phyloP scores from a whole-genome alignment of 2,329 filamentous ascomycete species.

The Venturia effusa region DNA sequence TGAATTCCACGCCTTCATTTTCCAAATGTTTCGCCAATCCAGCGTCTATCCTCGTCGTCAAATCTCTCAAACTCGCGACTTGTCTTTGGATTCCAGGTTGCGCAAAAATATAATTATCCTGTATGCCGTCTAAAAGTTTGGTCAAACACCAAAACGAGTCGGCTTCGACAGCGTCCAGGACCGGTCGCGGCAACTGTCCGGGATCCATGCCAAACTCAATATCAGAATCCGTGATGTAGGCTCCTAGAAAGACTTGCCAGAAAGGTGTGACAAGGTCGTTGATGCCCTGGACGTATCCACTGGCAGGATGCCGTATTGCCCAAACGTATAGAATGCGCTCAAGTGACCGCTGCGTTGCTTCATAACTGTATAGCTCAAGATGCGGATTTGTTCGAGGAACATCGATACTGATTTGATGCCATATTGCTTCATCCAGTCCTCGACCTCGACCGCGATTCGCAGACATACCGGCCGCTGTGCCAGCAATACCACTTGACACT shows the following conservation, averaged over 20 bases:
- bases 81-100: slow-evolving; percentile 95
- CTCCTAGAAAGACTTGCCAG: slow-evolving; percentile 91
- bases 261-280: slow-evolving; percentile 97
- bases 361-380: slow-evolving; percentile 87
- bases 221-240: slow-evolving; percentile 88
- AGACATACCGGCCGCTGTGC: slow-evolving; percentile 29
- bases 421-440: slow-evolving; percentile 90
- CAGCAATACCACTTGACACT: slow-evolving; percentile 43
- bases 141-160: slow-evolving; percentile 98
- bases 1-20: slow-evolving; percentile 88
- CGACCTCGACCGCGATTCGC: slow-evolving; percentile 51
- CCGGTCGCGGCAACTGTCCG: slow-evolving; percentile 78
- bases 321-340: slow-evolving; percentile 95
- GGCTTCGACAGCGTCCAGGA: slow-evolving; percentile 92
- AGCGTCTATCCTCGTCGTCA: slow-evolving; percentile 82
- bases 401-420: slow-evolving; percentile 99
- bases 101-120: slow-evolving; percentile 97
- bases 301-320: slow-evolving; percentile 94
- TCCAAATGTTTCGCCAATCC: slow-evolving; percentile 80
- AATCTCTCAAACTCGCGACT: slow-evolving; percentile 75
- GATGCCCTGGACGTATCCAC: slow-evolving; percentile 96
- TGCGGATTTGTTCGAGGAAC: slow-evolving; percentile 94
- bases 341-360: slow-evolving; percentile 86
- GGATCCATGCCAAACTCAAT: slow-evolving; percentile 95
- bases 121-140: slow-evolving; percentile 95